Conservation (phyloP, 164 flowering plant species). For the Santalum album region DNA sequence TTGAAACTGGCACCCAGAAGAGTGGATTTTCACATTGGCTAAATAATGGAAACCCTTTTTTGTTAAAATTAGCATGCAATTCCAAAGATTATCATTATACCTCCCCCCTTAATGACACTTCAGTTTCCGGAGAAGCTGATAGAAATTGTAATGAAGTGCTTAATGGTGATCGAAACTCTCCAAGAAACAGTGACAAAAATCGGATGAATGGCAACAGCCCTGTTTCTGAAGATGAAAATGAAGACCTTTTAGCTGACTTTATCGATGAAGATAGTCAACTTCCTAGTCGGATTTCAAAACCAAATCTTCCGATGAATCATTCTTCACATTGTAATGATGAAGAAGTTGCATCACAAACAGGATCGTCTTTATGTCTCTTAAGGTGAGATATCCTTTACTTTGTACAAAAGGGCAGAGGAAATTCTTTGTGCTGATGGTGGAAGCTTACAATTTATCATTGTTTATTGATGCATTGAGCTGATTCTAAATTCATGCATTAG, state of each 20-base stretch:
- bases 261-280: constrained; percentile 99
- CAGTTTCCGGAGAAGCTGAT: constrained; percentile 21
- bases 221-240: constrained; percentile 82
- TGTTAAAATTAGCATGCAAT: constrained; percentile 25
- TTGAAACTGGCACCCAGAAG: constrained; percentile 26
- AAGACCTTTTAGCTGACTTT: constrained; percentile 96
- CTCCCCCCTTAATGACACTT: constrained; percentile 29
- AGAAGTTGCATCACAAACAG: constrained; percentile 68
- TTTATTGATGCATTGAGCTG: constrained; percentile 7
- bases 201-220: constrained; percentile 35
- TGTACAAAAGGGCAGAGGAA: neutral
- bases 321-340: constrained; percentile 45
- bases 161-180: constrained; percentile 26
- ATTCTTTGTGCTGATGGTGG: neutral
- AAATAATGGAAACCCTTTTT: constrained; percentile 67
- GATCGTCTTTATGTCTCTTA: constrained; percentile 83
- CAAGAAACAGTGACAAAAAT: constrained; percentile 24
- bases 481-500: constrained; percentile 19
- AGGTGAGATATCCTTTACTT: constrained; percentile 44
- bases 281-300: constrained; percentile 79
- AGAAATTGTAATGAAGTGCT: constrained; percentile 17
- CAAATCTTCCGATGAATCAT: constrained; percentile 29
- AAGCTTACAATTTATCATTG: neutral
- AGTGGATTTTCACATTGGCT: constrained; percentile 73
- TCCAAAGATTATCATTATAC: constrained; percentile 32